These are phyloP conservation scores for Helminthosporium solani DNA, from an alignment of 2,329 filamentous ascomycete genomes.

Conservation along the genomic window DNA sequence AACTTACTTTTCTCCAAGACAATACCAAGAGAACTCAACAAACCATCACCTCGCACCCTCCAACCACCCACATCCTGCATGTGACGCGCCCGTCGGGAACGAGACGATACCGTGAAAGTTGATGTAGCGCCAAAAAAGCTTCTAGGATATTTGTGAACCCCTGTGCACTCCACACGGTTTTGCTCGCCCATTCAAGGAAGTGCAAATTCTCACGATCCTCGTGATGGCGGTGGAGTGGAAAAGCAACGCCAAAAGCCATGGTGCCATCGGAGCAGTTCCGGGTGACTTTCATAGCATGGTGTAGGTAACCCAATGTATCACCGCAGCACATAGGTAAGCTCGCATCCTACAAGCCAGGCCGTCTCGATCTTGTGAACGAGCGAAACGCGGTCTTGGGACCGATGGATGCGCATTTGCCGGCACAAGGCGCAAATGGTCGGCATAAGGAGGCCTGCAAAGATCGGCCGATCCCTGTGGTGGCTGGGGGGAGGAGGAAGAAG, in stretches of 20 bases:
- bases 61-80: not conserved
- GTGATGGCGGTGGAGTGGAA: constrained; percentile 24
- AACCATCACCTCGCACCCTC: not conserved
- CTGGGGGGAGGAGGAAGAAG: not conserved
- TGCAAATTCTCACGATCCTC: constrained; percentile 15
- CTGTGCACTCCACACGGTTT: too few species aligned
- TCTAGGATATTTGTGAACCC: too few species aligned
- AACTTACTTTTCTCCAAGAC: not conserved
- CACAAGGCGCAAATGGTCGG: not conserved
- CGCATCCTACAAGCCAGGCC: not conserved
- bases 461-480: not conserved
- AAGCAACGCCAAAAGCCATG: constrained; percentile 9
- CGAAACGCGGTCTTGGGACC: not conserved
- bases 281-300: not conserved
- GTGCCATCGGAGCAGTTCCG: constrained; percentile 1
- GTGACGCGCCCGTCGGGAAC: not conserved
- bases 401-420: not conserved
- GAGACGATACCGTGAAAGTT: not conserved
- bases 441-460: not conserved
- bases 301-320: not conserved
- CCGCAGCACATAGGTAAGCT: too few species aligned
- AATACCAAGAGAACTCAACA: not conserved
- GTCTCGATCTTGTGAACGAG: not conserved
- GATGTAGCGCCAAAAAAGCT: too few species aligned
- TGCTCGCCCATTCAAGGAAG: not conserved